A percentile compares a stretch with the other conserved stretches of the same genome.
Conservation (phyloP, 345 rosid species). For the Populus davidiana region DNA sequence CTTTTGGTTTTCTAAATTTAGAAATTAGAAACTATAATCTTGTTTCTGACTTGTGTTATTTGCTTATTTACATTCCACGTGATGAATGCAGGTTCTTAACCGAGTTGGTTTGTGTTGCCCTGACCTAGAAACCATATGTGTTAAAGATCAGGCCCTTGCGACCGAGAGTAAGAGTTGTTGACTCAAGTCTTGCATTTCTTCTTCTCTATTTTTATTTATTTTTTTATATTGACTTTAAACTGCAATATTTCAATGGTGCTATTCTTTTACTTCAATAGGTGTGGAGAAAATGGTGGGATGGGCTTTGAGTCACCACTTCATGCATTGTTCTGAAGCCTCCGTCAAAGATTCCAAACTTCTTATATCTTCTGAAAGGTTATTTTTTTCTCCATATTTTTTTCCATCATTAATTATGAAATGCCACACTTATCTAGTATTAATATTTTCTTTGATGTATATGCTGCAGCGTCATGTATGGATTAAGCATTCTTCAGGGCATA, state of each 20-base stretch:
- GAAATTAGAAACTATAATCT: background rate
- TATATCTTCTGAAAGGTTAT: conserved; percentile 73
- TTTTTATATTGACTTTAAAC: background rate
- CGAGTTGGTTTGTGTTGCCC: conserved; percentile 71
- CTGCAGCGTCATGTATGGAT: conserved; percentile 66
- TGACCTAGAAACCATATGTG: conserved; percentile 64
- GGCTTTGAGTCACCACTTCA: conserved; percentile 79
- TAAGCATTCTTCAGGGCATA: conserved; percentile 61
- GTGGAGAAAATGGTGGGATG: conserved; percentile 95
- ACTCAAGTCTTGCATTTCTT: background rate
- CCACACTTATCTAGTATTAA: background rate
- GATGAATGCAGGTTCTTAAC: conserved; percentile 57
- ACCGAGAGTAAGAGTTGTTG: conserved; percentile 58
- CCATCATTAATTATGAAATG: background rate
- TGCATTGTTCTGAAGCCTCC: conserved; percentile 61
- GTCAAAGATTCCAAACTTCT: conserved; percentile 61
- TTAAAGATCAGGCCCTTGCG: conserved; percentile 83
- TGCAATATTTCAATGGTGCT: background rate
- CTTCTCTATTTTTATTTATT: background rate
- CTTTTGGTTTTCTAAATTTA: background rate
- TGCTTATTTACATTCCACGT: conserved; percentile 9
- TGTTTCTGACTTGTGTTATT: background rate
- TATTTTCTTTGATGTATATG: conserved; percentile 10
- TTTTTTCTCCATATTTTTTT: background rate
- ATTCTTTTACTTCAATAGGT: conserved; percentile 37